phyloP scores from a whole-genome alignment of 345 rosid genomes.

The Salix purpurea region DNA sequence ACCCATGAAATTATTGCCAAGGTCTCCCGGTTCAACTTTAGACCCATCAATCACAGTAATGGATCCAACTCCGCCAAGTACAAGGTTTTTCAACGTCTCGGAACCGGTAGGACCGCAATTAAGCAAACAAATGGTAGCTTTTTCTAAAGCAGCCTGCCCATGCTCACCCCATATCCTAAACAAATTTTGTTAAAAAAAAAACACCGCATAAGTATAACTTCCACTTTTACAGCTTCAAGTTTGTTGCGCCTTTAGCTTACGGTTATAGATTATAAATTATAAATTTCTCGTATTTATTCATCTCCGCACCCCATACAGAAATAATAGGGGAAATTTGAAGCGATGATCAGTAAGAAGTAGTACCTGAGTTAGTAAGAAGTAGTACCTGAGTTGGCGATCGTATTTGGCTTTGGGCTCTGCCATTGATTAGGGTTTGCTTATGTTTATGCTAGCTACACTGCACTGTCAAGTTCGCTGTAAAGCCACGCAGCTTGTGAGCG shows the following conservation, averaged over 20 bases:
- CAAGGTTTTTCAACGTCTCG: slow-evolving; percentile 91
- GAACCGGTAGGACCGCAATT: slow-evolving; percentile 99
- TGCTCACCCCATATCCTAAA: slow-evolving; percentile 95
- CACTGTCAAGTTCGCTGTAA: background rate
- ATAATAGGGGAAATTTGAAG: background rate
- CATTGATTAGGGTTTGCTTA: slow-evolving; percentile 30
- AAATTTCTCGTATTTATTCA: no score
- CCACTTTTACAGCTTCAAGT: no score
- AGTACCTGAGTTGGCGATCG: slow-evolving; percentile 95
- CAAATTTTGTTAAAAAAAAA: background rate
- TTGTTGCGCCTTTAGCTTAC: no score
- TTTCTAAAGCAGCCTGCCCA: slow-evolving; percentile 86
- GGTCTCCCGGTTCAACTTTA: slow-evolving; percentile 77
- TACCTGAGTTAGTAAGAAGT: slow-evolving; percentile 56
- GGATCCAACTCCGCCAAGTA: slow-evolving; percentile 94
- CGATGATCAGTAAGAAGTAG: background rate
- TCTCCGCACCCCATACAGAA: background rate
- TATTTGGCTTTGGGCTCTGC: slow-evolving; percentile 80
- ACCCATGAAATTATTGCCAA: slow-evolving; percentile 98
- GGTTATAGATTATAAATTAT: no score
- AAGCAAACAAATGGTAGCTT: slow-evolving; percentile 85
- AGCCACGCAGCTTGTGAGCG: background rate
- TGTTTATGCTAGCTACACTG: background rate
- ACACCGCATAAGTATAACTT: background rate
- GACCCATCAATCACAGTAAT: slow-evolving; percentile 94